Conservation (phyloP, 2,329 filamentous ascomycete species). For the Aspergillus arachidicola region DNA sequence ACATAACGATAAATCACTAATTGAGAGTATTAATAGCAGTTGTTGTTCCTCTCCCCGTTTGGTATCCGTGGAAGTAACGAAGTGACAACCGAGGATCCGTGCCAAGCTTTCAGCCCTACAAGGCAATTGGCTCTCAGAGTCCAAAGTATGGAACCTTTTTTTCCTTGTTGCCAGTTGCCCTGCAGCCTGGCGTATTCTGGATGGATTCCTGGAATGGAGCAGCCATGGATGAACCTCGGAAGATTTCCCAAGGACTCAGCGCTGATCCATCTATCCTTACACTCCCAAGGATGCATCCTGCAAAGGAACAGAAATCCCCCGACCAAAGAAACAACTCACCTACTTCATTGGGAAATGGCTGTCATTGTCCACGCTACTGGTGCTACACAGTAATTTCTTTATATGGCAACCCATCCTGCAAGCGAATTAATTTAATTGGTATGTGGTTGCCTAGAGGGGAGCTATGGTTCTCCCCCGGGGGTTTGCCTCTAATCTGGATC, state of each 20-base stretch:
- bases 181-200: background rate
- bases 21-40: too few relatives aligned
- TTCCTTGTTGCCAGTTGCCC: background rate
- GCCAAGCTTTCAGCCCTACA: conserved; percentile 36
- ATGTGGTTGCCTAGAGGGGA: background rate
- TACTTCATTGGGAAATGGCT: background rate
- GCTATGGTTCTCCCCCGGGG: background rate
- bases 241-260: background rate
- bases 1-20: too few relatives aligned
- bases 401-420: background rate
- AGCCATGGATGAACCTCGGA: background rate
- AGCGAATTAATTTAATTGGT: background rate
- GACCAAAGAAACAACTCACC: too few relatives aligned
- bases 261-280: background rate
- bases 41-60: background rate
- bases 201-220: background rate
- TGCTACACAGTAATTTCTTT: background rate
- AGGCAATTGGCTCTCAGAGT: conserved; percentile 16
- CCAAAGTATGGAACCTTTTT: too few relatives aligned
- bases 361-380: background rate
- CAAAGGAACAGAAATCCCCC: background rate
- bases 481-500: background rate
- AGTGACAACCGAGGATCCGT: conserved; percentile 13
- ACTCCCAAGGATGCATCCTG: background rate
- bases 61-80: conserved; percentile 2